Evolutionary conservation across 1,284 basidiomycete genomes (phyloP).

Genomic region (Volvariella surrecta): DNA sequence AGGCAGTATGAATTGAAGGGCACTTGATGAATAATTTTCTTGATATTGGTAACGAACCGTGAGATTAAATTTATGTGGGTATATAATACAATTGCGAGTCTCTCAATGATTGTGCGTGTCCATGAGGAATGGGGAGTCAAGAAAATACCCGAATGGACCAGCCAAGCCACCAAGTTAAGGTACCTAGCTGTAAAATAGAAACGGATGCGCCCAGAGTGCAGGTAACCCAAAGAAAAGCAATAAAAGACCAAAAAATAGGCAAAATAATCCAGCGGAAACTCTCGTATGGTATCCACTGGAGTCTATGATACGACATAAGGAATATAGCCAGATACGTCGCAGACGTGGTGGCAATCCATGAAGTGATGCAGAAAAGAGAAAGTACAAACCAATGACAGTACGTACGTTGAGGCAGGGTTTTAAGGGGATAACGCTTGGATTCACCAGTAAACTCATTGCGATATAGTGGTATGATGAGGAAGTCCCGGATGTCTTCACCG

Average conservation of each 20-base stretch:
- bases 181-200: constrained; percentile 44
- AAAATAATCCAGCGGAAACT: constrained; percentile 52
- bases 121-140: constrained; percentile 2
- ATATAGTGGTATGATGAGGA: constrained; percentile 71
- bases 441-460: constrained; percentile 76
- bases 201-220: constrained; percentile 46
- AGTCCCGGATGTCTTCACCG: constrained; percentile 66
- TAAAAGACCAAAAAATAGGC: constrained; percentile 49
- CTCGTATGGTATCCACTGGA: constrained; percentile 46
- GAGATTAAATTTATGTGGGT: no score
- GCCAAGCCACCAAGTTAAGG: constrained; percentile 62
- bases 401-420: constrained; percentile 50
- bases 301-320: constrained; percentile 37
- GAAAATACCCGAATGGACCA: constrained; percentile 44
- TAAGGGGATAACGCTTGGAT: constrained; percentile 54
- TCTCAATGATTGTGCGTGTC: no score
- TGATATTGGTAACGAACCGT: no score
- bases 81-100: no score
- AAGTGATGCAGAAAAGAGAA: constrained; percentile 36
- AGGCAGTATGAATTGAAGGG: no score
- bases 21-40: no score
- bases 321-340: constrained; percentile 47
- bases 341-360: constrained; percentile 36
- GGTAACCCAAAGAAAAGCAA: constrained; percentile 55
- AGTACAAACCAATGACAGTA: constrained; percentile 59